These are phyloP conservation scores for Dillenia suffruticosa DNA, from an alignment of 164 flowering plant genomes.

Conservation along the genomic window DNA sequence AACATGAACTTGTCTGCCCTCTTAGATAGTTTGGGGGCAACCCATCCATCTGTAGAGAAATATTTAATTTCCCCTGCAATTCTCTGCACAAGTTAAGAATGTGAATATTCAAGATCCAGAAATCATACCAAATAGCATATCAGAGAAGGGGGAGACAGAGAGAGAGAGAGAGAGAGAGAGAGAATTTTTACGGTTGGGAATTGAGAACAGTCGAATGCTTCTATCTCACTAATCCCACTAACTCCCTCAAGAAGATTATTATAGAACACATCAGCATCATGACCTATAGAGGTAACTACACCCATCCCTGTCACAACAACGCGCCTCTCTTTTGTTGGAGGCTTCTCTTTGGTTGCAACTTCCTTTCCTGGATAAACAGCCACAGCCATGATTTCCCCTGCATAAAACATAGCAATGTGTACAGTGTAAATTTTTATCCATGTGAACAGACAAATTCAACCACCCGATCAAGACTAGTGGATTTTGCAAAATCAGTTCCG, in stretches of 20 bases:
- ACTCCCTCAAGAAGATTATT: constrained; percentile 90
- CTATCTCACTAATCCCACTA: constrained; percentile 92
- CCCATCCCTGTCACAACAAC: constrained; percentile 98
- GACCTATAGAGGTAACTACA: constrained; percentile 82
- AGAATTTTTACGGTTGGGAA: constrained; percentile 69
- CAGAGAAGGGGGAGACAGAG: not conserved
- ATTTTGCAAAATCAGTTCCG: not conserved
- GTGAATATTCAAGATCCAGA: constrained; percentile 5
- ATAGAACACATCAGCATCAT: constrained; percentile 77
- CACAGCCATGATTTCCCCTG: constrained; percentile 64
- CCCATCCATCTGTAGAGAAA: constrained; percentile 91
- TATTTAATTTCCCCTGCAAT: constrained; percentile 98
- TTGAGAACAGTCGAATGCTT: constrained; percentile 82
- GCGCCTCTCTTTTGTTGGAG: constrained; percentile 60
- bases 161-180: not conserved
- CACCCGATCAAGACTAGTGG: too few relatives aligned
- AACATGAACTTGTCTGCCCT: constrained; percentile 97
- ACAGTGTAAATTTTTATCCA: too few relatives aligned
- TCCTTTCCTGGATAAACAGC: constrained; percentile 63
- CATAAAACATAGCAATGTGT: too few relatives aligned
- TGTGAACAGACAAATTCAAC: too few relatives aligned
- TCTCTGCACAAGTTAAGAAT: constrained; percentile 38
- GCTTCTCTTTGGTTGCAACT: constrained; percentile 52
- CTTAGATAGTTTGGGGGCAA: constrained; percentile 88
- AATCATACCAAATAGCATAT: not conserved